Evolutionary conservation across 2,329 filamentous ascomycete species (phyloP), one percentile per base, ranked within the genome.

Genomic region (Acarospora socialis): DNA sequence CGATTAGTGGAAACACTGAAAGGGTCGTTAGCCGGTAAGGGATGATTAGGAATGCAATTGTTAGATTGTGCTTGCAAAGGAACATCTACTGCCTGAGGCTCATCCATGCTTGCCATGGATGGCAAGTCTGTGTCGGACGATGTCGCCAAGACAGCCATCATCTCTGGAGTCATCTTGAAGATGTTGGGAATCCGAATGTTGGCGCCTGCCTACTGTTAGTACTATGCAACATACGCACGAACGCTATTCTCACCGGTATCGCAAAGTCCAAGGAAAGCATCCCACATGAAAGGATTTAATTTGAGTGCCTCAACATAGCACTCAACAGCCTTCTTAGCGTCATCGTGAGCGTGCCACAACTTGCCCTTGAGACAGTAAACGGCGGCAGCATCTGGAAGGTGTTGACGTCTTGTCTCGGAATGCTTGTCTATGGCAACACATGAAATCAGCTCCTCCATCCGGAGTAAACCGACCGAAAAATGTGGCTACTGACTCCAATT

Each of bases 281-380:
- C 90, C 90, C 90, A 98, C 71, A 93, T 90, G 55, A 95, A 87
- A 2, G 90, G 86, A 48, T 95, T 98, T 33, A 76, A 55, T 56
- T 86, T 92, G 46, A 98, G 61, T 4, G 86, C 74, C 38, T 92
- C 83, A 43, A 92, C 83, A 50, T 90, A 95, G 53, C 73, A 83
- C 43, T 80, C 71, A 10, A 87, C 74, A 5, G 90, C 86, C 54
- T 81, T 84, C 48, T 80, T 80, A 46, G 81, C 69, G 45, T 93
- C 72, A 39, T 69, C 80, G 46, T 90, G 77, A 2, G 72, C 81
- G 29, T 79, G 73, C 60, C 84, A 87, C 17, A 98, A 63, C 56
- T 92, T 93, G 16, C 83, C 90, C 18, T 93, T 65, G 21, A 98
- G 60, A 47, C 81, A 90, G 41, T 75, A 66, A n/a, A 87, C 71